Evolutionary conservation across 140 eudicot genomes (phyloP).

Genomic region (Oenanthe javanica): DNA sequence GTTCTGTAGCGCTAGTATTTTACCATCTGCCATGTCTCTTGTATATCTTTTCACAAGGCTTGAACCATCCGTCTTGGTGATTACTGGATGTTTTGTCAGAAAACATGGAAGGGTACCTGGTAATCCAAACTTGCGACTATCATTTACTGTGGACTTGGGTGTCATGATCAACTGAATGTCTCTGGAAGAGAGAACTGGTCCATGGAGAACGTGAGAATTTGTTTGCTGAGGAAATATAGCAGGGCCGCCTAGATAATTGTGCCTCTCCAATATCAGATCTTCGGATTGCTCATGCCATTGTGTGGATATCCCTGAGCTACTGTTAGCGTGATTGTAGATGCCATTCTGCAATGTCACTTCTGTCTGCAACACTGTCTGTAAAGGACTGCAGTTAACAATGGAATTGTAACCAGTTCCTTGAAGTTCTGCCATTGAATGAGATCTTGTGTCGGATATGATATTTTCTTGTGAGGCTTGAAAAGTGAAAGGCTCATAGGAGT

Average conservation of each 20-base stretch:
- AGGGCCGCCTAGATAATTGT: constrained; percentile 9
- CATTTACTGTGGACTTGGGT: constrained; percentile 20
- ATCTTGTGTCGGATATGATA: constrained; percentile 47
- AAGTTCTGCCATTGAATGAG: constrained; percentile 51
- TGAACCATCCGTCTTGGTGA: constrained; percentile 12
- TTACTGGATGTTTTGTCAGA: constrained; percentile 17
- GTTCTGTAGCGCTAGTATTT: constrained; percentile 20
- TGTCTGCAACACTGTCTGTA: constrained; percentile 17
- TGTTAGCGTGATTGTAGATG: constrained; percentile 24
- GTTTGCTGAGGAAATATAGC: constrained; percentile 13
- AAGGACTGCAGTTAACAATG: constrained; percentile 16
- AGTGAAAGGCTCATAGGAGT: constrained; percentile 36
- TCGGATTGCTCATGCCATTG: constrained; percentile 25
- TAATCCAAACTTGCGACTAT: constrained; percentile 12
- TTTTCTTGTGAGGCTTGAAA: constrained; percentile 30
- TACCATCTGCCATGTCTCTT: constrained; percentile 14
- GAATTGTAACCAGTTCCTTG: constrained; percentile 23
- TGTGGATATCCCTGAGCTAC: constrained; percentile 19
- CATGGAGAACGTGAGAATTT: constrained; percentile 13
- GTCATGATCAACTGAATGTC: constrained; percentile 25
- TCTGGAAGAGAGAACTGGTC: constrained; percentile 18
- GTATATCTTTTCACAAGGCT: background rate
- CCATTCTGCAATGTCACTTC: constrained; percentile 25
- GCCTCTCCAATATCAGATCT: constrained; percentile 1
- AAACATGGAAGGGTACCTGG: constrained; percentile 24